A percentile compares a stretch with the other conserved stretches of the same genome.
Evolutionary conservation across 257 asterid genomes (phyloP).

Genomic region (Solanum lignicaule): DNA sequence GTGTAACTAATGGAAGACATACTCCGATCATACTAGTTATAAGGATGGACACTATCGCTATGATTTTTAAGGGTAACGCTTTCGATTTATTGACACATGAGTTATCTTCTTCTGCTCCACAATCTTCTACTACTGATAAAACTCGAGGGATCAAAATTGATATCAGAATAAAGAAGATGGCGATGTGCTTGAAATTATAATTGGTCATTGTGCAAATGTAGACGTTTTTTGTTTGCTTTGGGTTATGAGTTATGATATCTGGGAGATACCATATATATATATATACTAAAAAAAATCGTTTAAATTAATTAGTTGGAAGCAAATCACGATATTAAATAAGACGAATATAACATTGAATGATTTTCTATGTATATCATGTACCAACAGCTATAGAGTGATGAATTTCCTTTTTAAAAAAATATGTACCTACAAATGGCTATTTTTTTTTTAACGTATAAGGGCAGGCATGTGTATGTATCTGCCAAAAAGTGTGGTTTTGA

Average conservation of each 20-base stretch:
- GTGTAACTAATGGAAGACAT: conserved; percentile 27
- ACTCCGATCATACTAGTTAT: conserved; percentile 56
- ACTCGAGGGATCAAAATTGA: conserved; percentile 8
- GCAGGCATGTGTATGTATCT: not conserved
- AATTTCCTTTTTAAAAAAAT: not conserved
- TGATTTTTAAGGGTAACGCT: conserved; percentile 46
- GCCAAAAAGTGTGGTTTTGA: not conserved
- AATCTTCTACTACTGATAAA: conserved; percentile 19
- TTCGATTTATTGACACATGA: conserved; percentile 32
- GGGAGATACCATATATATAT: not conserved
- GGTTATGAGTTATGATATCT: not conserved
- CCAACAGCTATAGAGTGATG: not conserved
- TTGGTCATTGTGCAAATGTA: not conserved
- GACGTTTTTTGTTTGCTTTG: not conserved
- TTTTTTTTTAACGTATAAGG: not conserved
- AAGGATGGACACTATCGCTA: conserved; percentile 38
- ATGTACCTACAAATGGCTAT: not conserved
- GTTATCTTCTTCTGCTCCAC: conserved; percentile 15
- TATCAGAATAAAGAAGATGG: conserved; percentile 7
- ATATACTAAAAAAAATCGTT: not conserved
- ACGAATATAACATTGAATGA: not conserved
- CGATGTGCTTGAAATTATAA: not conserved
- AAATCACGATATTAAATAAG: not conserved
- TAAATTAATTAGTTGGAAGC: not conserved
- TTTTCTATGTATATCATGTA: not conserved